phyloP scores from a whole-genome alignment of 352 stramenopile species.

The Phytophthora tubulina region DNA sequence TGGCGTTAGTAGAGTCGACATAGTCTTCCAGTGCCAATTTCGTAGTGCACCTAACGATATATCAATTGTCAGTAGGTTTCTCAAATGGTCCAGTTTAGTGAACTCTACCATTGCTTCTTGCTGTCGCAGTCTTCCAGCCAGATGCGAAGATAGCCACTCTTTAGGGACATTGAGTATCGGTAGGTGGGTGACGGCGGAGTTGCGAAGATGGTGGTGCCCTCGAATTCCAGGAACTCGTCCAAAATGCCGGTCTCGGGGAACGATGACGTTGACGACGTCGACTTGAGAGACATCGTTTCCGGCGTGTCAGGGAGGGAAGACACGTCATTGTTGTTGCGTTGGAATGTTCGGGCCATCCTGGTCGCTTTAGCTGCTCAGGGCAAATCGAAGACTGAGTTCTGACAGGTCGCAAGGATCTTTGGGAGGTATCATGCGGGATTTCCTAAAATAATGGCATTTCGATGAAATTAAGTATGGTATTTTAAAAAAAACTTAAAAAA shows the following conservation, averaged over 20 bases:
- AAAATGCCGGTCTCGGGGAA: not conserved
- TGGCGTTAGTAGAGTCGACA: conserved; percentile 12
- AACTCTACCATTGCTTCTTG: conserved; percentile 18
- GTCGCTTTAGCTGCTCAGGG: not conserved
- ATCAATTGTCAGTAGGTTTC: no score
- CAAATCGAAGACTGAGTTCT: conserved; percentile 11
- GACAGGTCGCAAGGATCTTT: not conserved
- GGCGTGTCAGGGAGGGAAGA: not conserved
- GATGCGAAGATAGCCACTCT: conserved; percentile 14
- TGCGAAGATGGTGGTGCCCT: conserved; percentile 7
- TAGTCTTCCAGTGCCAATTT: conserved; percentile 9
- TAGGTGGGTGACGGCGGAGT: conserved; percentile 1
- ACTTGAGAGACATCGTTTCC: conserved; percentile 12
- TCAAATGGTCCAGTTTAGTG: no score
- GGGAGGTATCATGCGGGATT: no score
- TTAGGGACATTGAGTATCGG: conserved; percentile 14
- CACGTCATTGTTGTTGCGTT: not conserved
- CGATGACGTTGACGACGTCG: not conserved
- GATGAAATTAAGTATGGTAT: no score
- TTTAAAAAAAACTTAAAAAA: no score
- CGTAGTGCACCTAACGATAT: not conserved
- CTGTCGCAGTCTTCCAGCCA: conserved; percentile 18
- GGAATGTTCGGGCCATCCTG: not conserved
- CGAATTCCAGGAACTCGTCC: conserved; percentile 1
- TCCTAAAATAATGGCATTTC: no score